Percentiles rank a stretch among this genome's conserved stretches.
These are phyloP conservation scores for Amylocystis lapponica DNA, from an alignment of 768 basidiomycete species.

Conservation along the genomic window DNA sequence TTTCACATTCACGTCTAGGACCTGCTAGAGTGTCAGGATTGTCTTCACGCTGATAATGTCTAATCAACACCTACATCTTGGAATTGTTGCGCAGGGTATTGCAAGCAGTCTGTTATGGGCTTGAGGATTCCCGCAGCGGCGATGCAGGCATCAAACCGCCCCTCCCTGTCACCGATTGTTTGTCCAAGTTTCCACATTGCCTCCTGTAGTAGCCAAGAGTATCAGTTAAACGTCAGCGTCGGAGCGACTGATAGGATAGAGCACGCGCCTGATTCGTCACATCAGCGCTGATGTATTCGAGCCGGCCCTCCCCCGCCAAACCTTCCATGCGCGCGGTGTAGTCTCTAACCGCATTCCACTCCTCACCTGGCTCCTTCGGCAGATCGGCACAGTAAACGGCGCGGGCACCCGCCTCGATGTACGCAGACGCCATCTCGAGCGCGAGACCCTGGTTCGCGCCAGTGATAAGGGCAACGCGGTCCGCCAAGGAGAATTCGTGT, in stretches of 20 bases:
- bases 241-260: background rate
- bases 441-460: constrained; percentile 51
- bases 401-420: constrained; percentile 66
- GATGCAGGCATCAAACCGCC: constrained; percentile 66
- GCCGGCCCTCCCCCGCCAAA: constrained; percentile 22
- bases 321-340: constrained; percentile 26
- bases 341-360: constrained; percentile 47
- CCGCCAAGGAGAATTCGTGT: constrained; percentile 21
- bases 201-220: constrained; percentile 7
- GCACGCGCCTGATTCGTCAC: constrained; percentile 56
- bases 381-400: constrained; percentile 67
- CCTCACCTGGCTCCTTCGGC: constrained; percentile 44
- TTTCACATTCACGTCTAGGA: constrained; percentile 55
- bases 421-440: constrained; percentile 69
- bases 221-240: background rate
- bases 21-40: constrained; percentile 28
- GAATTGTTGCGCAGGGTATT: constrained; percentile 56
- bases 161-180: constrained; percentile 60
- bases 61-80: constrained; percentile 36
- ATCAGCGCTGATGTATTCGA: constrained; percentile 60
- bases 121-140: constrained; percentile 68
- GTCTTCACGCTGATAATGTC: too few species aligned
- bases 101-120: constrained; percentile 49
- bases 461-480: constrained; percentile 30
- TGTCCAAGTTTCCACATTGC: constrained; percentile 43